Conservation (phyloP, 2,329 filamentous ascomycete genomes). For the Epicoccum sorghinum region DNA sequence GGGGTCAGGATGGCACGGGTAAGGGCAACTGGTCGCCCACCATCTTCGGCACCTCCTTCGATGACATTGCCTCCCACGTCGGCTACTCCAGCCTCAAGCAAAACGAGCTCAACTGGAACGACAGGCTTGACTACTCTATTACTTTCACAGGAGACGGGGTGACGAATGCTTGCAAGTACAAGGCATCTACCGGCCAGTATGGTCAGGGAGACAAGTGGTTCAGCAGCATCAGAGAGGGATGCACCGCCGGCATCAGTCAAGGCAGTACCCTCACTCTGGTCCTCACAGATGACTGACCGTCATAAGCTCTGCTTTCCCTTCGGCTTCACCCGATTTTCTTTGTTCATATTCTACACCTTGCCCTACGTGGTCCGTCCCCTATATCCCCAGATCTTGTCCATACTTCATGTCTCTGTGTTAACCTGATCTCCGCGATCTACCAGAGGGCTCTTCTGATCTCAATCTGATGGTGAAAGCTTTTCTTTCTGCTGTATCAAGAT, state of each 20-base stretch:
- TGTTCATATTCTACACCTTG: constrained; percentile 12
- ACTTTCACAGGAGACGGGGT: constrained; percentile 72
- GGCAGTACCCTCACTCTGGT: constrained; percentile 36
- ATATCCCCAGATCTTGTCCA: constrained; percentile 22
- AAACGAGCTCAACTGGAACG: constrained; percentile 75
- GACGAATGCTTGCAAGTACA: constrained; percentile 62
- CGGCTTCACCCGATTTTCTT: background rate
- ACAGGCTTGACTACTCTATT: constrained; percentile 77
- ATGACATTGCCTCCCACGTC: constrained; percentile 51
- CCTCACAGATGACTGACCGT: constrained; percentile 33
- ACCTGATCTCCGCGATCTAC: constrained; percentile 29
- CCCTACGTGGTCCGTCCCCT: constrained; percentile 6
- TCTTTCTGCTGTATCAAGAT: background rate
- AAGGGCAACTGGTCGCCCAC: constrained; percentile 85
- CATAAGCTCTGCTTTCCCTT: background rate
- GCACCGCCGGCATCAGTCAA: constrained; percentile 60
- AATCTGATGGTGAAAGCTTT: background rate
- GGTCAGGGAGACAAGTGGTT: constrained; percentile 53
- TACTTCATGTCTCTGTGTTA: constrained; percentile 27
- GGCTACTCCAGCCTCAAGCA: constrained; percentile 84
- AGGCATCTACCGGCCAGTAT: constrained; percentile 69
- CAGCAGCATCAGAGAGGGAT: constrained; percentile 62
- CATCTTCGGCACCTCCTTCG: constrained; percentile 81
- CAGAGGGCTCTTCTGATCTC: constrained; percentile 7
- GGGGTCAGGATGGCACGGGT: constrained; percentile 66